Evolutionary conservation across 1,284 basidiomycete genomes (phyloP), one percentile per base, ranked within the genome.

Genomic region (Puccinia novopanici): DNA sequence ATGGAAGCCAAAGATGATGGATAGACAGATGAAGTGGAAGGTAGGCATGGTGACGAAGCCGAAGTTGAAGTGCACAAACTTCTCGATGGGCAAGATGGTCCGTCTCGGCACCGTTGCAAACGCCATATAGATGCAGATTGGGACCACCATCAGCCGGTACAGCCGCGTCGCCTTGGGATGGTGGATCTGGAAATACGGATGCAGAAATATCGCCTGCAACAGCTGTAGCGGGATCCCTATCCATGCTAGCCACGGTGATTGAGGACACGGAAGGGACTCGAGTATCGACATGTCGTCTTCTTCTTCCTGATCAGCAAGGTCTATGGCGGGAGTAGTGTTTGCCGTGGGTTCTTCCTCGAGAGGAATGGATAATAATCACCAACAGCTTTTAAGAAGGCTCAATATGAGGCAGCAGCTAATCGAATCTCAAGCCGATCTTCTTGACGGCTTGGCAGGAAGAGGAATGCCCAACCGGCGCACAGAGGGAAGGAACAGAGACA

Each of bases 51-150:
- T 48, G 34, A 73, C 70, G 9, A 80, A 54, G 48, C 65, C 40
- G 48, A 80, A 80, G 70, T 80, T 80, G 30, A 80, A 71, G 42
- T 80, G 78, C 12, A 73, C 13, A 30, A 59, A 80, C 42, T 37
- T 22, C 24, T 63, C 55, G 37, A 27, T 24, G 9, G 78, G 78
- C 30, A 45, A 57, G 22, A 80, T 24, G 40, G 45, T 80, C 40
- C 78, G 55, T 70, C 54, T n/a, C 8, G 45, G 37, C 34, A 80
- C 27, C 34, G 67, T 73, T 24, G 76, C 76, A 79, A 79, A n/a
- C n/a, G 76, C 67, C 54, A 79, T 42, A 71, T 79, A 79, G 45
- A 71, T 48, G 22, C 40, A 37, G n/a, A 79, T 45, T 17, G 76
- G 76, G 27, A 79, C 45, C 34, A 61, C 40, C n/a, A 68, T 42